phyloP scores from a whole-genome alignment of 2,329 filamentous ascomycete genomes.

The Colletotrichum caudatum region DNA sequence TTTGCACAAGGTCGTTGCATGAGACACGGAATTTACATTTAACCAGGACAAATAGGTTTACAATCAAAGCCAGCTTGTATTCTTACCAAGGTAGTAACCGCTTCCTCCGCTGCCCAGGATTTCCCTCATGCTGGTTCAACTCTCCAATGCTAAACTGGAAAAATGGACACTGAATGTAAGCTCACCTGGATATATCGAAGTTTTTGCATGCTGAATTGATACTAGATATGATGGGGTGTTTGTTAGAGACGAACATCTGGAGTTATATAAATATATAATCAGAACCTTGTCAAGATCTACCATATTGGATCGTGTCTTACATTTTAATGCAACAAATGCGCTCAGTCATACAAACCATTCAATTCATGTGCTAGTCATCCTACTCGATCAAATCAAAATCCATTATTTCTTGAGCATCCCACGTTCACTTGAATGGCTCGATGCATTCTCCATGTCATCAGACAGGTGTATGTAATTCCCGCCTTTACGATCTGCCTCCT shows the following conservation, averaged over 20 bases:
- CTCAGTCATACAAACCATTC: background rate
- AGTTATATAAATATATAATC: background rate
- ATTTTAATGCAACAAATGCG: too few species aligned
- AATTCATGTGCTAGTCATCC: conserved; percentile 1
- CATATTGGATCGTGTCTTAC: background rate
- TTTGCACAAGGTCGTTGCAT: background rate
- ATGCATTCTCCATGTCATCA: conserved; percentile 31
- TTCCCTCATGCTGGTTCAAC: background rate
- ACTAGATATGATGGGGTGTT: background rate
- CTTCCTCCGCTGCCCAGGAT: too few species aligned
- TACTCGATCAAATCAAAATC: background rate
- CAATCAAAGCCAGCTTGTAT: background rate
- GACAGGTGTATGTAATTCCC: conserved; percentile 32
- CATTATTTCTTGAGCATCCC: conserved; percentile 32
- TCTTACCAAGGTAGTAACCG: background rate
- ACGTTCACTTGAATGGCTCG: conserved; percentile 30
- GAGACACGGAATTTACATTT: background rate
- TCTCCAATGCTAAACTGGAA: too few species aligned
- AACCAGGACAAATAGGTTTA: background rate
- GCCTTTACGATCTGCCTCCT: conserved; percentile 28
- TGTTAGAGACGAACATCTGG: background rate
- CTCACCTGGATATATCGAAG: background rate
- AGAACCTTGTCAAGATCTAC: background rate
- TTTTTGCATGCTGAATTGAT: conserved; percentile 2
- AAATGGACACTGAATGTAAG: background rate